A percentile compares a stretch with the other conserved stretches of the same genome.
phyloP scores from a whole-genome alignment of 1,139 yeast species.

The Diutina ranongensis region DNA sequence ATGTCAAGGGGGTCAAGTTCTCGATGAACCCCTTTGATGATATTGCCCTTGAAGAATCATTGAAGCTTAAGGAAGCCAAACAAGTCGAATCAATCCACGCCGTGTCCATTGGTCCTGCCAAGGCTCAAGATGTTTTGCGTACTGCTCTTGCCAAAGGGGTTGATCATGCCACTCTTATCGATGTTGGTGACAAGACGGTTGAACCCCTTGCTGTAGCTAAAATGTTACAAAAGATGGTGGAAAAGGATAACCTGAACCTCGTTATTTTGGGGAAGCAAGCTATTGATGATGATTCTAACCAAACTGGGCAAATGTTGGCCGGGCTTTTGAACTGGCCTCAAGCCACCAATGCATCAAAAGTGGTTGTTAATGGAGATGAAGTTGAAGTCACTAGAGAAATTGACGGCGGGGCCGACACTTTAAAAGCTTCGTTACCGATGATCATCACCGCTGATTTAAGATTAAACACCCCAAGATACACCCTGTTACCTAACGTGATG shows the following conservation, averaged over 20 bases:
- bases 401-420: constrained; percentile 88
- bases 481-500: constrained; percentile 90
- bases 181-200: constrained; percentile 58
- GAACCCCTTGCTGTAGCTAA: constrained; percentile 94
- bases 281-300: constrained; percentile 88
- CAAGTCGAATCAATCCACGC: constrained; percentile 79
- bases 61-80: constrained; percentile 65
- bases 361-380: constrained; percentile 47
- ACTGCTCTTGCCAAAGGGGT: constrained; percentile 93
- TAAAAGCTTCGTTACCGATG: constrained; percentile 70
- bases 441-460: constrained; percentile 88
- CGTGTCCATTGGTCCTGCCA: constrained; percentile 81
- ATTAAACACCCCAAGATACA: constrained; percentile 89
- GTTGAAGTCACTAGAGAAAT: constrained; percentile 82
- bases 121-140: constrained; percentile 80
- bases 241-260: constrained; percentile 60
- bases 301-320: constrained; percentile 96
- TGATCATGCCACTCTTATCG: constrained; percentile 73
- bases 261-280: constrained; percentile 92
- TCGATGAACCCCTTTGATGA: constrained; percentile 96
- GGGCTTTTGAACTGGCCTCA: constrained; percentile 95
- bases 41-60: constrained; percentile 89
- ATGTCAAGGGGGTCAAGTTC: constrained; percentile 84
- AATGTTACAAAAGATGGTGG: constrained; percentile 62
- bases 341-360: constrained; percentile 92